Evolutionary conservation across 345 rosid species (phyloP).

Genomic region (Balakata baccata): DNA sequence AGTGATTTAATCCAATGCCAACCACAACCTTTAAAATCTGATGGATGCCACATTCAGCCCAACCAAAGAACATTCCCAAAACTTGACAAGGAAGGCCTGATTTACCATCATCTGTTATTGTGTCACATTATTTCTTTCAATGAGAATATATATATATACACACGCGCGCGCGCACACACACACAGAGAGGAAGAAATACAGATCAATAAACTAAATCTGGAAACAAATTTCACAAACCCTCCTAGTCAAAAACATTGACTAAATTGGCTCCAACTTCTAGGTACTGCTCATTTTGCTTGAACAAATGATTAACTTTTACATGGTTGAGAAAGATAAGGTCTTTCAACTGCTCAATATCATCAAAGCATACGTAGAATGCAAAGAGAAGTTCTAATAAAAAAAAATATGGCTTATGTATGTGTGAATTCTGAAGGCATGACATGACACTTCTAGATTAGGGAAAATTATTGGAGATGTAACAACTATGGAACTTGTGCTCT

Average conservation of each 20-base stretch:
- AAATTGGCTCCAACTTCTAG: not conserved
- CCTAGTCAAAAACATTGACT: not conserved
- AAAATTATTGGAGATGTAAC: too few relatives aligned
- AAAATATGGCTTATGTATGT: not conserved
- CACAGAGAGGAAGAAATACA: not conserved
- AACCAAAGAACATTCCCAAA: slow-evolving; percentile 37
- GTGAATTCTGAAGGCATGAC: too few relatives aligned
- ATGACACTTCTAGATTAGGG: too few relatives aligned
- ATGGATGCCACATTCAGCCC: slow-evolving; percentile 25
- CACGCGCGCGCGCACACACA: too few relatives aligned
- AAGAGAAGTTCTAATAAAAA: not conserved
- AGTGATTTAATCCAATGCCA: slow-evolving; percentile 21
- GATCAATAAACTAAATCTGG: not conserved
- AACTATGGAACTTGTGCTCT: too few relatives aligned
- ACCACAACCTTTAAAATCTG: slow-evolving; percentile 27
- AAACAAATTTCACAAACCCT: too few relatives aligned
- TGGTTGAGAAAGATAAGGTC: not conserved
- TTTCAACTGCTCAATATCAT: not conserved
- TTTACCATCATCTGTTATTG: slow-evolving; percentile 16
- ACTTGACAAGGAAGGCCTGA: slow-evolving; percentile 31
- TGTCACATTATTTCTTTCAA: not conserved
- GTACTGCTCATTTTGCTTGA: not conserved
- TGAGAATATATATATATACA: not conserved
- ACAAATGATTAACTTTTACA: not conserved
- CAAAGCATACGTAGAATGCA: not conserved